Base-by-base conservation (phyloP, 306 rosid genomes). In the Fragaria iinumae region DNA sequence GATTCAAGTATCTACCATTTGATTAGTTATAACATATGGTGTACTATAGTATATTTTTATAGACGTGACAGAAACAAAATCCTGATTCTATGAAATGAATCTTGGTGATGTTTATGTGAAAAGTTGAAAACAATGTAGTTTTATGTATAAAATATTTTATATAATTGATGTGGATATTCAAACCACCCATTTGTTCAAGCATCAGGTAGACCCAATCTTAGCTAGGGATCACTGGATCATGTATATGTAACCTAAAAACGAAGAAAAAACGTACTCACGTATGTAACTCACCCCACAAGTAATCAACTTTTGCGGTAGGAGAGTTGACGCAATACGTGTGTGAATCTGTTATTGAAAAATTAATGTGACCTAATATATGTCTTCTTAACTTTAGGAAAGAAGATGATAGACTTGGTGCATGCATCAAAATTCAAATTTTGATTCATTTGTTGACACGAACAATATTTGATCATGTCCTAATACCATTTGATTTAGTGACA, bases 181-280 rank as follows among this genome's bases (percentile, higher is more conserved):
- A 52, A 48, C 29, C 78, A 75, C 25, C 39, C 79, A 38, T 45
- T 74, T 79, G 76, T 78, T 75, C 67, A 71, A 79, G 79, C 25
- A 47, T 25, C 36, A 38, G 69, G 78, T 75, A 73, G 78, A 70
- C 63, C 80, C 41, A 44, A 11, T 34, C 66, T 5, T 5, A 38
- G 41, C 9, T 29, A 29, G 45, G 45, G 45, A 8, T 41, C 45
- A 41, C 11, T 29, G 39, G 17, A 29, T 20, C 67, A 62, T 62
- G 67, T 18, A 6, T 12, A 27, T 32, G 6, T 4, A 27, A 6
- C 34, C 65, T 11, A 41, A 41, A 41, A 41, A 41, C 8, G 45
- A 38, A 38, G 8, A 5, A 38, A 38, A 38, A 5, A 38, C 43
- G 43, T 38, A 38, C 8, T 38, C 43, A 38, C 43, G 1, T 6